phyloP scores from a whole-genome alignment of 2,329 filamentous ascomycete species.

The Onygenales sp. region DNA sequence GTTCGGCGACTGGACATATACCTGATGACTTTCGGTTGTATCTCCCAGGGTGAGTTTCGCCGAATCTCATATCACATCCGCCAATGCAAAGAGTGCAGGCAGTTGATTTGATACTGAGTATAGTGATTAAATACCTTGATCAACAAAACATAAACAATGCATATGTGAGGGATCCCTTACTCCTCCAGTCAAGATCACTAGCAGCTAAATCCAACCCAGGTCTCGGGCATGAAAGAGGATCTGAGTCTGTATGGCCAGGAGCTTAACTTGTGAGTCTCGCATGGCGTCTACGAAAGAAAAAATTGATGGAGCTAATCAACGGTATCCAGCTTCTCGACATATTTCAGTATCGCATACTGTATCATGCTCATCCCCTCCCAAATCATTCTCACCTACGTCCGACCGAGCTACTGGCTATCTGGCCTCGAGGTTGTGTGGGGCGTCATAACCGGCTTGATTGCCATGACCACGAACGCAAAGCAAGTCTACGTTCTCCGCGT shows the following conservation, averaged over 20 bases:
- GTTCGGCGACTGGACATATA: background rate
- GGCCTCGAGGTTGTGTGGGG: slow-evolving; percentile 21
- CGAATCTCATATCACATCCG: too few relatives aligned
- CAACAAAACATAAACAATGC: slow-evolving; percentile 11
- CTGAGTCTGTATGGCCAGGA: slow-evolving; percentile 9
- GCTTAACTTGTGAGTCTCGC: slow-evolving; percentile 14
- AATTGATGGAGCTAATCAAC: background rate
- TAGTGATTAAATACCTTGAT: background rate
- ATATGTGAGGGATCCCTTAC: slow-evolving; percentile 7
- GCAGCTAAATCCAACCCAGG: too few relatives aligned
- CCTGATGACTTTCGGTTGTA: background rate
- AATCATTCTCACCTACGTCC: background rate
- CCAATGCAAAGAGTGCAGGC: background rate
- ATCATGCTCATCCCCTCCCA: background rate
- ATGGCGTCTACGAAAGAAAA: background rate
- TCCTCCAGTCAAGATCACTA: too few relatives aligned
- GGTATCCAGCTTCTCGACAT: background rate
- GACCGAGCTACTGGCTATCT: slow-evolving; percentile 22
- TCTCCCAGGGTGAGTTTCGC: background rate
- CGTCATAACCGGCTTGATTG: slow-evolving; percentile 20
- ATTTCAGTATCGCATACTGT: background rate
- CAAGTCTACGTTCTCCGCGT: slow-evolving; percentile 22
- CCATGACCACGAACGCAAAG: slow-evolving; percentile 19
- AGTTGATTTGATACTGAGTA: background rate
- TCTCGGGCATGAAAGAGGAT: slow-evolving; percentile 19